Evolutionary conservation across 768 basidiomycete species (phyloP).

Genomic region (Suillus sp.): DNA sequence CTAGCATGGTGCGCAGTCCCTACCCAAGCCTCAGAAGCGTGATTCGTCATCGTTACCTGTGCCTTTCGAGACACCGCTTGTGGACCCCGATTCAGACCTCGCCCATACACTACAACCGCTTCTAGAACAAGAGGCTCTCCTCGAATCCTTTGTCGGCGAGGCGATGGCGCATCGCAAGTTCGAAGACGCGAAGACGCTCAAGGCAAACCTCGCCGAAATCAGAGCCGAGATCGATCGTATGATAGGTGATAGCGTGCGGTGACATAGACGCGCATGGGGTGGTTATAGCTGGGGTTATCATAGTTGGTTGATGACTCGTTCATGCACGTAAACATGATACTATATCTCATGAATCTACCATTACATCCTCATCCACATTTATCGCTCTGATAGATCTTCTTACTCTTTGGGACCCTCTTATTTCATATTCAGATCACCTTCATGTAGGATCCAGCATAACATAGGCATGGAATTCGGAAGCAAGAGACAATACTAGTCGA

Average conservation of each 20-base stretch:
- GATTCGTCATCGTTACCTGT: slow-evolving; percentile 18
- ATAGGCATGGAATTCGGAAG: slow-evolving; percentile 9
- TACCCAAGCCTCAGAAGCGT: slow-evolving; percentile 51
- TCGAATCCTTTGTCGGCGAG: slow-evolving; percentile 89
- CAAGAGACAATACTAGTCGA: slow-evolving; percentile 8
- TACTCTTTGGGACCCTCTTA: not conserved
- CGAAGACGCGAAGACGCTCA: slow-evolving; percentile 89
- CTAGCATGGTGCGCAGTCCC: slow-evolving; percentile 32
- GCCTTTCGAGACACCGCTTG: slow-evolving; percentile 27
- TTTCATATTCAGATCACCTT: not conserved
- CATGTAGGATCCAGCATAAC: slow-evolving; percentile 10
- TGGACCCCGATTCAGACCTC: slow-evolving; percentile 68
- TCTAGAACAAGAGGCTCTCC: slow-evolving; percentile 90
- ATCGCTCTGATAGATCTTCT: slow-evolving; percentile 5
- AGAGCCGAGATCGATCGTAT: slow-evolving; percentile 79
- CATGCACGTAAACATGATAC: not conserved
- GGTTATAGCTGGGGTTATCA: not conserved
- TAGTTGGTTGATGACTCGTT: not conserved
- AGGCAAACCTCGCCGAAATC: slow-evolving; percentile 80
- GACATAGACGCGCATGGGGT: slow-evolving; percentile 4
- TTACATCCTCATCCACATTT: slow-evolving; percentile 3
- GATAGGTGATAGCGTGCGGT: slow-evolving; percentile 37
- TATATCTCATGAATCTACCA: slow-evolving; percentile 5
- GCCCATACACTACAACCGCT: slow-evolving; percentile 82
- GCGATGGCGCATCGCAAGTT: slow-evolving; percentile 91